Evolutionary conservation across 257 asterid species (phyloP), one percentile per base, ranked within the genome.

Genomic region (Penstemon davidsonii): DNA sequence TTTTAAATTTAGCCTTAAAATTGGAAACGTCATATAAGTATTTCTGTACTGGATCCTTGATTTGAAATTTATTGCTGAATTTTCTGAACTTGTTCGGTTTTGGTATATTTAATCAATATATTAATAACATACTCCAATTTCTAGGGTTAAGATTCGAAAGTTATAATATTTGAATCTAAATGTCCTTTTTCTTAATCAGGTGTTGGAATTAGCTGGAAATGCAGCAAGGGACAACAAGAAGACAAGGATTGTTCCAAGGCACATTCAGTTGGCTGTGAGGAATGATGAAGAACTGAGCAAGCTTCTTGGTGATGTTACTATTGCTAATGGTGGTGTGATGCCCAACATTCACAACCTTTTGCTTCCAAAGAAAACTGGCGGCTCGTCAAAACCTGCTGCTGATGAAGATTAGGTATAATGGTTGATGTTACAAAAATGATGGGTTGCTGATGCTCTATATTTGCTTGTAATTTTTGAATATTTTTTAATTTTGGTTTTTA

Each of bases 221-320:
- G 95, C 96, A 4, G 96, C 92, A 2, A 76, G 96, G 71, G 96
- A 88, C 67, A 88, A 88, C 75, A 88, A 88, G 82, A 90, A 90
- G 82, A 90, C 91, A 0, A 84, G 97, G 68, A 90, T 88, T 41
- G 95, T 88, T 5, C 97, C 97, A 0, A 65, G 96, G 54, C 95
- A 88, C 68, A 88, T 88, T 1, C 96, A 90, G 44, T 54, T 90
- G 76, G 92, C 96, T 0, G 95, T 91, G 70, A 74, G 96, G 53
- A 88, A 88, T 12, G 97, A 88, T 4, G 96, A 88, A 46, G 96
- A 90, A 10, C 63, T 90, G 7, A 86, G 96, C 84, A 84, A 88
- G 75, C 84, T 90, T 11, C 86, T 90, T 5, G 92, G 96, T 0
- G 97, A 88, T 68, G 97, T 88, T 42, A 90, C 96, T 0, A 90